A percentile compares a stretch with the other conserved stretches of the same genome.
phyloP scores from a whole-genome alignment of 2,329 filamentous ascomycete species.

The Hypoxylon sp. region DNA sequence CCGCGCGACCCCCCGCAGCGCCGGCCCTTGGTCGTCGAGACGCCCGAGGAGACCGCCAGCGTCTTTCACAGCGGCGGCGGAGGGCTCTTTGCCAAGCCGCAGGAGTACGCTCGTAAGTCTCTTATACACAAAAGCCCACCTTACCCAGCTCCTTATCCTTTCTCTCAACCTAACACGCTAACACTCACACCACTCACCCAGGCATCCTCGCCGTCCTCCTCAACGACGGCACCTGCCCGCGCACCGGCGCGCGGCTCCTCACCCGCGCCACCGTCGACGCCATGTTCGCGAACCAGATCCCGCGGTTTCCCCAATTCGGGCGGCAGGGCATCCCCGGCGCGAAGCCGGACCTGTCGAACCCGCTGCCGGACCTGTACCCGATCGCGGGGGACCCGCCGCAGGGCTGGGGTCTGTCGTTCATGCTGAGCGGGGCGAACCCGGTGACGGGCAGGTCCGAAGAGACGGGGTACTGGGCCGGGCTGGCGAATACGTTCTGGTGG shows the following conservation, averaged over 20 bases:
- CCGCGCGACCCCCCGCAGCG: conserved; percentile 64
- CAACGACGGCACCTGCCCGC: conserved; percentile 72
- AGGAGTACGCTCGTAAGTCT: conserved; percentile 68
- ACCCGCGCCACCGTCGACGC: conserved; percentile 67
- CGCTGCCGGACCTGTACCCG: conserved; percentile 63
- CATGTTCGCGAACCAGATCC: conserved; percentile 75
- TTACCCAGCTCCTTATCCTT: background rate
- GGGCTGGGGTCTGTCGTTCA: conserved; percentile 73
- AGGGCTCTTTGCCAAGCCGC: conserved; percentile 69
- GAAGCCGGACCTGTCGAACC: conserved; percentile 62
- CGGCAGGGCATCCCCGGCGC: conserved; percentile 58
- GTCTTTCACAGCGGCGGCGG: conserved; percentile 71
- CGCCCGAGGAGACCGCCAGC: conserved; percentile 55
- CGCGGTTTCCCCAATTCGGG: conserved; percentile 64
- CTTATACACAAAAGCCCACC: too few species aligned
- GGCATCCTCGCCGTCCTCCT: conserved; percentile 71
- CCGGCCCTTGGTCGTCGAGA: conserved; percentile 58
- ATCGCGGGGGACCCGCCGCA: conserved; percentile 62
- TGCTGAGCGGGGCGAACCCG: conserved; percentile 60
- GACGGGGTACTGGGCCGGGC: conserved; percentile 68
- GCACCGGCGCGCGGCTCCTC: conserved; percentile 66
- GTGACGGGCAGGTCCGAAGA: conserved; percentile 63
- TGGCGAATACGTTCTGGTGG: conserved; percentile 74
- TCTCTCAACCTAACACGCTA: too few species aligned
- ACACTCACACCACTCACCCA: conserved; percentile 45